A percentile compares a stretch with the other conserved stretches of the same genome.
Conservation (phyloP, 495 filamentous ascomycete genomes). For the Neurospora sublineolata region DNA sequence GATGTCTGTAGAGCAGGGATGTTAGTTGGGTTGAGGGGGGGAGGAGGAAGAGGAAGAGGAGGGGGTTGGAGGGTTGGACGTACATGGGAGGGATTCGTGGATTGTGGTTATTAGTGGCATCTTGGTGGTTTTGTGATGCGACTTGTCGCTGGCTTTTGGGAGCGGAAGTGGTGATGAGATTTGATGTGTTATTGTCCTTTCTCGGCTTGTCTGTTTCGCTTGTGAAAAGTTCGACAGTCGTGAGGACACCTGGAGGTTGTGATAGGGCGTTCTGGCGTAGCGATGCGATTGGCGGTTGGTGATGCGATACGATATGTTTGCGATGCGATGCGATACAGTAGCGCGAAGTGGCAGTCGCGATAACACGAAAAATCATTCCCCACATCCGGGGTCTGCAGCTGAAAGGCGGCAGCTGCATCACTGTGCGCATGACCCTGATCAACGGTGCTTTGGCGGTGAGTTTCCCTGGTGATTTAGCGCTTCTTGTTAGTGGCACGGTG, state of each 20-base stretch:
- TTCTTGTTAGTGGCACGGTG: background rate
- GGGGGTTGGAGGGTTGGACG: conserved; percentile 4
- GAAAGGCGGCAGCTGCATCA: background rate
- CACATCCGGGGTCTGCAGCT: background rate
- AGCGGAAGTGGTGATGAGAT: background rate
- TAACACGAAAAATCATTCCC: background rate
- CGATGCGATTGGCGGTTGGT: background rate
- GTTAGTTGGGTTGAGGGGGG: conserved; percentile 9
- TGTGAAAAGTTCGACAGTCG: background rate
- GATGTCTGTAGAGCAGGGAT: conserved; percentile 44
- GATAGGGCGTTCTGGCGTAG: background rate
- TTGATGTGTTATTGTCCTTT: background rate
- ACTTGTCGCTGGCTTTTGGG: background rate
- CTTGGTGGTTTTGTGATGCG: conserved; percentile 4
- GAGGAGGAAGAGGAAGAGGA: background rate
- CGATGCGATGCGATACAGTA: background rate
- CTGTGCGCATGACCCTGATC: background rate
- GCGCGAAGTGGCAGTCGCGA: background rate
- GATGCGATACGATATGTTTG: background rate
- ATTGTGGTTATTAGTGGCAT: conserved; percentile 62
- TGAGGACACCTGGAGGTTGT: background rate
- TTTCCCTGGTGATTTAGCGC: background rate
- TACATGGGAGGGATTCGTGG: conserved; percentile 83
- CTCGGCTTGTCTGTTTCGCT: background rate
- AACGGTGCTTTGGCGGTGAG: background rate